Evolutionary conservation across 257 asterid genomes (phyloP).

Genomic region (Ophiorrhiza pumila): DNA sequence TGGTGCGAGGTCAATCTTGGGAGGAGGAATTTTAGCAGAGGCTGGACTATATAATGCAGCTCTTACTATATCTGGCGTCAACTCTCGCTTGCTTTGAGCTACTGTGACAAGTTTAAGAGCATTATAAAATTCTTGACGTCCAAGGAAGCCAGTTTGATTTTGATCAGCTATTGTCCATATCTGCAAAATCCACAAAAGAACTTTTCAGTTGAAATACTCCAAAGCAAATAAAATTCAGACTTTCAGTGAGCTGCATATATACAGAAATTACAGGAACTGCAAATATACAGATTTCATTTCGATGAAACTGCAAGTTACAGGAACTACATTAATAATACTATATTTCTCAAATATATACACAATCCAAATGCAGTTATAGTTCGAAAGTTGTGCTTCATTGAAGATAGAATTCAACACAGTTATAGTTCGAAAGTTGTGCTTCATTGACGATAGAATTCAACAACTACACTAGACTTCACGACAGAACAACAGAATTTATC

Average conservation of each 20-base stretch:
- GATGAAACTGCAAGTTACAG: neutral
- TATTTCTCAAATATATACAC: neutral
- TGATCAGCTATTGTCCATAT: constrained; percentile 89
- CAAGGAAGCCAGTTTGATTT: constrained; percentile 66
- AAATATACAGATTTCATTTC: neutral
- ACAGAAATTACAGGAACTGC: neutral
- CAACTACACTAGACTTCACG: neutral
- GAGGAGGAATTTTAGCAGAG: constrained; percentile 91
- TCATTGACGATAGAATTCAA: neutral
- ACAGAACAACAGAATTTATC: neutral
- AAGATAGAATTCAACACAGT: neutral
- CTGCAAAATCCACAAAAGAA: constrained; percentile 42
- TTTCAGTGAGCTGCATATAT: neutral
- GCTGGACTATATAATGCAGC: constrained; percentile 92
- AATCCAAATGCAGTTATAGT: neutral
- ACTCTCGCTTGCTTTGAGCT: constrained; percentile 81
- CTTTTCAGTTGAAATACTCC: neutral
- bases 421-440: neutral
- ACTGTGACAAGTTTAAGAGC: constrained; percentile 97
- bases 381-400: neutral
- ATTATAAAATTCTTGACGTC: constrained; percentile 83
- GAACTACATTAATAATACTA: neutral
- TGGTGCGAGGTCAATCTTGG: constrained; percentile 64
- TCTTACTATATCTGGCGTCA: constrained; percentile 87
- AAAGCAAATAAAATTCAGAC: neutral